phyloP scores from a whole-genome alignment of 2,329 filamentous ascomycete genomes.

The Fusarium siculi region DNA sequence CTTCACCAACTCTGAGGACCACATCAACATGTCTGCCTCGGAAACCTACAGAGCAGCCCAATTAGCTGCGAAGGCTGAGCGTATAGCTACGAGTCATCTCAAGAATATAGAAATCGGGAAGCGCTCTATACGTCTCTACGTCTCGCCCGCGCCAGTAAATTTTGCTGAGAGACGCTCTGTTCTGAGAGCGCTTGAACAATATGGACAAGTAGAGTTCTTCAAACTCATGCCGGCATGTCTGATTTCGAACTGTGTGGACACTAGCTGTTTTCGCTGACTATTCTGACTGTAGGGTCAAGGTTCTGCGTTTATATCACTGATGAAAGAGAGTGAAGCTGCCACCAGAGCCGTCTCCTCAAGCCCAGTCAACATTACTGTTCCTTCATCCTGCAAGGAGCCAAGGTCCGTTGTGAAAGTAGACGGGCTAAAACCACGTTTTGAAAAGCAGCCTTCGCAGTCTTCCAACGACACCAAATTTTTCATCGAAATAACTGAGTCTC shows the following conservation, averaged over 20 bases:
- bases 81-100: not conserved
- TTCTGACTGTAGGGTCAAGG: slow-evolving; percentile 54
- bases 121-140: slow-evolving; percentile 58
- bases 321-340: slow-evolving; percentile 54
- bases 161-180: slow-evolving; percentile 67
- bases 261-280: slow-evolving; percentile 2
- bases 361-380: slow-evolving; percentile 59
- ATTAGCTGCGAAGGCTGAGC: not conserved
- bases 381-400: slow-evolving; percentile 43
- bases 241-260: not conserved
- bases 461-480: slow-evolving; percentile 51
- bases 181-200: slow-evolving; percentile 61
- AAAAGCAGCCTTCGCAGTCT: not conserved
- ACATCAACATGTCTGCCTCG: not conserved
- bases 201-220: slow-evolving; percentile 64
- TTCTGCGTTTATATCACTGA: slow-evolving; percentile 62
- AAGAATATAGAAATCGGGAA: not conserved
- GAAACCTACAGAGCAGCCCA: not conserved
- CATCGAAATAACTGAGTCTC: slow-evolving; percentile 54
- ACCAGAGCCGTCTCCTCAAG: slow-evolving; percentile 54
- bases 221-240: slow-evolving; percentile 46
- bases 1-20: not conserved
- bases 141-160: slow-evolving; percentile 61
- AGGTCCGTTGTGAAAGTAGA: slow-evolving; percentile 41
- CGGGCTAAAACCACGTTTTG: not conserved